Conservation (phyloP, 2,329 filamentous ascomycete genomes). For the Blastomyces gilchristii region DNA sequence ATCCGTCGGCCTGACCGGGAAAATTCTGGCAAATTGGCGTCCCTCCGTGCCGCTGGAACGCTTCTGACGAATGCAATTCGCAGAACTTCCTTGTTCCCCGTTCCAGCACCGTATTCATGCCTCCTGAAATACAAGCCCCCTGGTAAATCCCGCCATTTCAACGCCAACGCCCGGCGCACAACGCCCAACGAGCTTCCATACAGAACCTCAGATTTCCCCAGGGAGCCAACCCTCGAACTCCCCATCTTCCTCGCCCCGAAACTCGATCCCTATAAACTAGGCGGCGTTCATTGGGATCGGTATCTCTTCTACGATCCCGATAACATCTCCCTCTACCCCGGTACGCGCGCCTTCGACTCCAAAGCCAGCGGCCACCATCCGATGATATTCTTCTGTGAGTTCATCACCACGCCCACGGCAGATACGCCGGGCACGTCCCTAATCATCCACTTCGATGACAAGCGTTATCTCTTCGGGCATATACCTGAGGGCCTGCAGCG, state of each 20-base stretch:
- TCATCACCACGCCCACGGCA: conserved; percentile 72
- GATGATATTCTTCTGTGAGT: conserved; percentile 66
- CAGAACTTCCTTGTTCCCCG: conserved; percentile 1
- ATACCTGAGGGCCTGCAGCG: conserved; percentile 78
- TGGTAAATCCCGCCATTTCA: not conserved
- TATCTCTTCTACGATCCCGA: conserved; percentile 7
- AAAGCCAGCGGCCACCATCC: not conserved
- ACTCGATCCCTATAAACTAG: not conserved
- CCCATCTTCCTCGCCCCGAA: not conserved
- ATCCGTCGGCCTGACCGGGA: not conserved
- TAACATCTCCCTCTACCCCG: conserved; percentile 14
- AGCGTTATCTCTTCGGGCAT: conserved; percentile 77
- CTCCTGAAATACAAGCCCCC: not conserved
- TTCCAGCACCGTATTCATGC: not conserved
- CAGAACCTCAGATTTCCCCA: not conserved
- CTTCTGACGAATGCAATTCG: conserved; percentile 9
- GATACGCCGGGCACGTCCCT: conserved; percentile 77
- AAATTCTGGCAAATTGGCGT: conserved; percentile 6
- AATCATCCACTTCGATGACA: conserved; percentile 67
- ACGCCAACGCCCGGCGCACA: not conserved
- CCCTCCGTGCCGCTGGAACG: conserved; percentile 1
- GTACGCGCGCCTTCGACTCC: not conserved
- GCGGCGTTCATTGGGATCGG: not conserved
- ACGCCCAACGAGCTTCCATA: not conserved
- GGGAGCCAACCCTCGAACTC: not conserved